Evolutionary conservation across 495 filamentous ascomycete species (phyloP).

Genomic region (Podospora fimiseda): DNA sequence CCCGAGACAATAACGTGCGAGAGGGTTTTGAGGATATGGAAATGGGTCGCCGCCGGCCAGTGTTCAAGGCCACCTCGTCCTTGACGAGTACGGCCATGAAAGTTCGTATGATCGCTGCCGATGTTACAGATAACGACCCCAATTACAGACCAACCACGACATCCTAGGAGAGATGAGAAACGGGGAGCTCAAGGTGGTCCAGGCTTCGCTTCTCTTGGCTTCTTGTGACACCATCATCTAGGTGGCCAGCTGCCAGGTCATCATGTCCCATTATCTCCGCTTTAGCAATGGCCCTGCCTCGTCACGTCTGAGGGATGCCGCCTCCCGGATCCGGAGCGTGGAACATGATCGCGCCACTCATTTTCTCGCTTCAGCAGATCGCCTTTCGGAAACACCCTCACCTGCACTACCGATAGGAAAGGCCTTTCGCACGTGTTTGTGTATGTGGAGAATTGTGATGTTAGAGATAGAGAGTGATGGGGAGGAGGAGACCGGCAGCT

Average conservation of each 20-base stretch:
- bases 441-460: constrained; percentile 1
- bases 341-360: constrained; percentile 16
- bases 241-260: constrained; percentile 15
- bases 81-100: neutral
- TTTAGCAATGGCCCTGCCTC: constrained; percentile 5
- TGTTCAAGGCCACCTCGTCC: constrained; percentile 4
- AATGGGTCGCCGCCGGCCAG: constrained; percentile 11
- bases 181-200: neutral
- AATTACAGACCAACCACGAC: constrained; percentile 8
- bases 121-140: constrained; percentile 10
- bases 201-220: constrained; percentile 8
- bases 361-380: constrained; percentile 11
- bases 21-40: neutral
- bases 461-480: neutral
- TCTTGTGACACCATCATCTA: constrained; percentile 9
- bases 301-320: constrained; percentile 12
- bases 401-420: constrained; percentile 2
- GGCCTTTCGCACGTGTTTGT: constrained; percentile 4
- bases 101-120: constrained; percentile 12
- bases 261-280: constrained; percentile 18
- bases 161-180: constrained; percentile 3
- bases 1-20: neutral
- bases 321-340: constrained; percentile 16
- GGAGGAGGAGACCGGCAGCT: neutral
- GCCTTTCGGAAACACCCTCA: constrained; percentile 3